These are phyloP conservation scores for Pseudogymnoascus sp. DNA, from an alignment of 2,329 filamentous ascomycete species.

Conservation along the genomic window DNA sequence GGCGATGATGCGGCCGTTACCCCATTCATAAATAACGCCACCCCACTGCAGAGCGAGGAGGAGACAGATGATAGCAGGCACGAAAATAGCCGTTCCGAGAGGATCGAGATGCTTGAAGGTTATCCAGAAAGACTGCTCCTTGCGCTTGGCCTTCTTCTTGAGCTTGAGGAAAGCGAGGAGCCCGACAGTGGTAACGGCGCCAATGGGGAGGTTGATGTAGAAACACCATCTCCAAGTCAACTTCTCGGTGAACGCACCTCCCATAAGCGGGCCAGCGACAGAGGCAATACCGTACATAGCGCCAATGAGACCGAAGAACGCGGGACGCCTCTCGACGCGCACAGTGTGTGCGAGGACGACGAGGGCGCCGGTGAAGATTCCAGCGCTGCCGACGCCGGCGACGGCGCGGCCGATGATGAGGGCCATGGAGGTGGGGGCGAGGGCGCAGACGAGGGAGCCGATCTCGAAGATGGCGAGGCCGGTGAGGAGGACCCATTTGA, in stretches of 20 bases:
- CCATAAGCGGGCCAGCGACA: conserved; percentile 28
- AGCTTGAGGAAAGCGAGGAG: conserved; percentile 35
- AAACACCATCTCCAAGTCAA: conserved; percentile 29
- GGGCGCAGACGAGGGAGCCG: conserved; percentile 25
- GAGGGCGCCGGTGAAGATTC: conserved; percentile 26
- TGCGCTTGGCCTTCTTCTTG: conserved; percentile 4
- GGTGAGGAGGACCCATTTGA: conserved; percentile 23
- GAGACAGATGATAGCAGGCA: conserved; percentile 29
- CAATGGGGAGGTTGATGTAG: conserved; percentile 34
- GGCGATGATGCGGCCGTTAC: conserved; percentile 28
- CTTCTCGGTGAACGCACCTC: conserved; percentile 34
- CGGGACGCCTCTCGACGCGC: conserved; percentile 17
- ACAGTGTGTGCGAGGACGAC: conserved; percentile 23
- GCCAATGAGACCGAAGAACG: conserved; percentile 19
- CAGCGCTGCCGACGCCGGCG: conserved; percentile 25
- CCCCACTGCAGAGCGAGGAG: conserved; percentile 28
- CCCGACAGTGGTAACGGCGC: conserved; percentile 27
- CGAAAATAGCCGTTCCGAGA: conserved; percentile 27
- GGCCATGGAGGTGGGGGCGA: conserved; percentile 23
- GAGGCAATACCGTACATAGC: conserved; percentile 22
- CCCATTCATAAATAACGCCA: conserved; percentile 38
- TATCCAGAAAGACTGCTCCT: conserved; percentile 36
- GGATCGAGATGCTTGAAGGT: conserved; percentile 30
- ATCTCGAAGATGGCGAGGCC: conserved; percentile 27
- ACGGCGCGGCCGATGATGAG: conserved; percentile 28